phyloP scores from a whole-genome alignment of 2,329 filamentous ascomycete genomes.

The Monascus ruber region DNA sequence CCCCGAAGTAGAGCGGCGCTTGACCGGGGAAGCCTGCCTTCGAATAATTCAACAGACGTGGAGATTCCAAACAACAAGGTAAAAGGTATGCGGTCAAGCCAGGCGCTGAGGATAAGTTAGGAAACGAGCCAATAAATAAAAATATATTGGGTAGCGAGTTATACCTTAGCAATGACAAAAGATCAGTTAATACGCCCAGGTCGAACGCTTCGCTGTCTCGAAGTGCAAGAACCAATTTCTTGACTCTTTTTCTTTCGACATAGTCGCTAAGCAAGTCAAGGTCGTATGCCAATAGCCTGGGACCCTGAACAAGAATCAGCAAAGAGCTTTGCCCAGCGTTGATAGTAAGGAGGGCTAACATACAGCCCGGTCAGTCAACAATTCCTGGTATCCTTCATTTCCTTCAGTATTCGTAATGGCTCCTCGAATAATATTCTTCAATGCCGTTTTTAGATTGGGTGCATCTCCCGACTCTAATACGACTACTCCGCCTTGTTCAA shows the following conservation, averaged over 20 bases:
- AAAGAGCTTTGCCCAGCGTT: constrained; percentile 1
- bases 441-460: constrained; percentile 33
- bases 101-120: constrained; percentile 36
- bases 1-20: constrained; percentile 43
- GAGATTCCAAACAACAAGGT: constrained; percentile 49
- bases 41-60: constrained; percentile 52
- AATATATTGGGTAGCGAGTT: constrained; percentile 4
- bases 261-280: constrained; percentile 35
- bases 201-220: constrained; percentile 39
- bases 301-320: constrained; percentile 17
- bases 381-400: constrained; percentile 27
- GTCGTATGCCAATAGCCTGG: constrained; percentile 34
- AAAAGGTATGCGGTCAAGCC: constrained; percentile 51
- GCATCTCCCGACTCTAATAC: constrained; percentile 34
- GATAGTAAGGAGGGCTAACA: constrained; percentile 1
- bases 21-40: constrained; percentile 44
- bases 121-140: neutral
- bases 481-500: constrained; percentile 25
- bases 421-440: constrained; percentile 36
- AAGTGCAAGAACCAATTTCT: constrained; percentile 32
- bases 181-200: constrained; percentile 30
- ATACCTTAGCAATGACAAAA: constrained; percentile 38
- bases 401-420: constrained; percentile 28
- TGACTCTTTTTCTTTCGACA: constrained; percentile 23
- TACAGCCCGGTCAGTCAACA: constrained; percentile 29